Percentiles rank a stretch among this genome's conserved stretches.
Conservation (phyloP, 306 rosid genomes). For the Castanopsis chinensis region DNA sequence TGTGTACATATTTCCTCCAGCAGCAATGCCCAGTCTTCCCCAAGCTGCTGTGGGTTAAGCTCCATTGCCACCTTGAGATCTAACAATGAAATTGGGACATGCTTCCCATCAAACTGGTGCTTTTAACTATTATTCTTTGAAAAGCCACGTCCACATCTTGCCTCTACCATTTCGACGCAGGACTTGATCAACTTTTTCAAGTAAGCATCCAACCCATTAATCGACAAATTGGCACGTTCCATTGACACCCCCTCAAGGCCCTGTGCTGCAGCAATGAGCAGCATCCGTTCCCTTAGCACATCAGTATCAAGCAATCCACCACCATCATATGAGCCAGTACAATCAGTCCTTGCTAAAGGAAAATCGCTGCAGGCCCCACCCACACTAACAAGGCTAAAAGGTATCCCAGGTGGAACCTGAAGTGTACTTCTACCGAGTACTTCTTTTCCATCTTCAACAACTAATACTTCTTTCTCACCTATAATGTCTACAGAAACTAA, state of each 20-base stretch:
- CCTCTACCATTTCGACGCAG: conserved; percentile 70
- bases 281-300: conserved; percentile 73
- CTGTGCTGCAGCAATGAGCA: conserved; percentile 77
- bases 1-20: conserved; percentile 85
- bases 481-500: conserved; percentile 26
- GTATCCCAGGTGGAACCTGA: conserved; percentile 86
- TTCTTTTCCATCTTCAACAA: conserved; percentile 61
- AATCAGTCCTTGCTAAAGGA: conserved; percentile 50
- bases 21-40: conserved; percentile 94
- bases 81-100: conserved; percentile 55
- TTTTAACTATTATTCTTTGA: conserved; percentile 45
- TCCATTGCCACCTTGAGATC: conserved; percentile 97
- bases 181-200: conserved; percentile 76
- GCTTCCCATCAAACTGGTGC: conserved; percentile 72
- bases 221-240: conserved; percentile 76
- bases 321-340: conserved; percentile 51
- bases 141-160: conserved; percentile 52
- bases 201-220: conserved; percentile 68
- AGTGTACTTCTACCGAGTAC: conserved; percentile 54
- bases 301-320: conserved; percentile 72
- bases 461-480: conserved; percentile 42
- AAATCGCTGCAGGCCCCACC: conserved; percentile 79
- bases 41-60: conserved; percentile 88
- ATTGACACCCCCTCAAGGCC: conserved; percentile 78
- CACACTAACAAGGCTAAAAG: conserved; percentile 68